Evolutionary conservation across 306 rosid genomes (phyloP).

Genomic region (Lathyrus tuberosus): DNA sequence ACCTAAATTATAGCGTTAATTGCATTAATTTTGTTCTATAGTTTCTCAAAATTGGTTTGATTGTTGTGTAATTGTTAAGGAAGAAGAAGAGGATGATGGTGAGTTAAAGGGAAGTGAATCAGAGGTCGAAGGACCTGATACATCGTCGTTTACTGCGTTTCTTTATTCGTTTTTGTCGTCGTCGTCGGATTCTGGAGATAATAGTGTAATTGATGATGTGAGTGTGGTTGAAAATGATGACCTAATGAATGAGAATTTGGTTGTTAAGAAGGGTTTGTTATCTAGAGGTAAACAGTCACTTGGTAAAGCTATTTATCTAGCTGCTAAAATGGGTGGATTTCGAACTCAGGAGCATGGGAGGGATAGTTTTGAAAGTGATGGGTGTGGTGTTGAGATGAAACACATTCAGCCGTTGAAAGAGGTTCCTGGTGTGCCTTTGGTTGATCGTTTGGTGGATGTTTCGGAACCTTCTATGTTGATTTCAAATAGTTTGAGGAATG

Average conservation of each 20-base stretch:
- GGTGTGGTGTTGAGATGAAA: constrained; percentile 61
- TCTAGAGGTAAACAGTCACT: constrained; percentile 70
- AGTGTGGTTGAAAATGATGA: constrained; percentile 29
- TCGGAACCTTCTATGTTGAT: constrained; percentile 81
- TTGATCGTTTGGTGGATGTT: constrained; percentile 48
- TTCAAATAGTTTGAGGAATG: constrained; percentile 51
- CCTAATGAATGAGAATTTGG: constrained; percentile 48
- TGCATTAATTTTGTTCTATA: not conserved
- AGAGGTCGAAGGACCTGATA: constrained; percentile 81
- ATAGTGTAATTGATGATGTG: constrained; percentile 41
- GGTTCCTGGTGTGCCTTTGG: constrained; percentile 43
- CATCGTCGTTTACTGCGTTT: constrained; percentile 88
- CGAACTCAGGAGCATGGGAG: constrained; percentile 45
- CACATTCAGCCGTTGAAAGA: constrained; percentile 45
- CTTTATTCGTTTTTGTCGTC: constrained; percentile 72
- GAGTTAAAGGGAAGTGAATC: constrained; percentile 43
- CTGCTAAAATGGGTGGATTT: constrained; percentile 65
- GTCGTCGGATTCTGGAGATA: constrained; percentile 55
- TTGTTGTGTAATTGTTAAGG: constrained; percentile 46
- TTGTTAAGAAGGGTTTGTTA: constrained; percentile 60
- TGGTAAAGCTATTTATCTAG: constrained; percentile 58
- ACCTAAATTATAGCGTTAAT: not conserved
- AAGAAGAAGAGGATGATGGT: constrained; percentile 43
- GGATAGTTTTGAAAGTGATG: constrained; percentile 45
- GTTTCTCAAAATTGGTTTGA: not conserved